Conservation (phyloP, 106 monocot genomes). For the Dendrobium huoshanense region DNA sequence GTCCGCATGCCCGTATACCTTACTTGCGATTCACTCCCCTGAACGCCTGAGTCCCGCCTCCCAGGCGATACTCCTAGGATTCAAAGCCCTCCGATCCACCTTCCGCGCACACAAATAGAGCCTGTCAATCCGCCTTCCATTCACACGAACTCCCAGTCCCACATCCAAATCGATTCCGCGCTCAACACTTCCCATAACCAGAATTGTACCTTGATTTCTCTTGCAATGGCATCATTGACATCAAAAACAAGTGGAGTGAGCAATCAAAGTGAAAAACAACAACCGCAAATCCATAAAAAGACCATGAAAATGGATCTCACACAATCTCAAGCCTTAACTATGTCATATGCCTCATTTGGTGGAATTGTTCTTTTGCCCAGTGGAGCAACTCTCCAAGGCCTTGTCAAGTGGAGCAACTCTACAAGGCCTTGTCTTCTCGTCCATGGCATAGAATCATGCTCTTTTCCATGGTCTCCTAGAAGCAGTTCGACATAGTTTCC, state of each 20-base stretch:
- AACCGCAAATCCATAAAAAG: constrained; percentile 25
- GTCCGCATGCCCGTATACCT: too few species aligned
- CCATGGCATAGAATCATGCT: constrained; percentile 49
- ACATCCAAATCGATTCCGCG: too few species aligned
- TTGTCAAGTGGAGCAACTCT: too few species aligned
- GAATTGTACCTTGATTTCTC: constrained; percentile 54
- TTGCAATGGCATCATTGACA: constrained; percentile 19
- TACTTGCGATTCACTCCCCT: too few species aligned
- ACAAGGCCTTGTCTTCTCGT: constrained; percentile 61
- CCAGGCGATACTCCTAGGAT: too few species aligned
- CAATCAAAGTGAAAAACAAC: background rate
- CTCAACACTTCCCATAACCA: constrained; percentile 31
- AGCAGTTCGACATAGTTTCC: constrained; percentile 47
- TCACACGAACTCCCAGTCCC: too few species aligned
- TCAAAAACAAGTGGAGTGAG: background rate
- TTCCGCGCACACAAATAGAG: too few species aligned
- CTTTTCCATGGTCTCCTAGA: constrained; percentile 56
- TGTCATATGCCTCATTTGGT: constrained; percentile 60
- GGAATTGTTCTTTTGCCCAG: constrained; percentile 9
- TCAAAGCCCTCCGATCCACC: too few species aligned
- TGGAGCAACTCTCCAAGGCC: constrained; percentile 2
- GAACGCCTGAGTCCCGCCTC: too few species aligned
- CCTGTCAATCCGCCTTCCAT: too few species aligned
- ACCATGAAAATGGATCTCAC: constrained; percentile 35
- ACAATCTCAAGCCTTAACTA: constrained; percentile 56